A percentile compares a stretch with the other conserved stretches of the same genome.
phyloP scores from a whole-genome alignment of 73 alveolate species.

The Blepharisma japonicum region DNA sequence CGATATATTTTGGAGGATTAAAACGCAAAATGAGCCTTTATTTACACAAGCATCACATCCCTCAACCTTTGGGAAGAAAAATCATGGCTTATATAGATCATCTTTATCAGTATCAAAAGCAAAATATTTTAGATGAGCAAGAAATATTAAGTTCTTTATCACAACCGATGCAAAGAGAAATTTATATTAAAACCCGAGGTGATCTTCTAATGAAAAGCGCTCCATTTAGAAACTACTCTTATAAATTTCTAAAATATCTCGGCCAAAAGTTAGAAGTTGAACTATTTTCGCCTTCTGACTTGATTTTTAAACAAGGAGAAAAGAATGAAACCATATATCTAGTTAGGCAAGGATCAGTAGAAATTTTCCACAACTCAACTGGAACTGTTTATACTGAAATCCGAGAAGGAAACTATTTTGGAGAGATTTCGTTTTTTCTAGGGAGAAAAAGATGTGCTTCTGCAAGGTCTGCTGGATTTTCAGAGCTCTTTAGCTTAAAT shows the following conservation, averaged over 20 bases:
- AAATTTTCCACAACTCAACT: constrained; percentile 1
- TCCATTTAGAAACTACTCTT: constrained; percentile 43
- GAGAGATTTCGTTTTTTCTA: constrained; percentile 21
- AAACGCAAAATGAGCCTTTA: constrained; percentile 62
- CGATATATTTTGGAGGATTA: constrained; percentile 57
- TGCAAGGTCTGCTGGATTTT: constrained; percentile 21
- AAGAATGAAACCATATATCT: background rate
- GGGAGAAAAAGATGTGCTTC: constrained; percentile 25
- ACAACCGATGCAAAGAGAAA: constrained; percentile 55
- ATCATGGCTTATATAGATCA: constrained; percentile 70
- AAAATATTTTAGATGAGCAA: constrained; percentile 64
- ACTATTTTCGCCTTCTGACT: constrained; percentile 10
- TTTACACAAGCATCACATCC: constrained; percentile 56
- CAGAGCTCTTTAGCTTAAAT: constrained; percentile 25
- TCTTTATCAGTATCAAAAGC: constrained; percentile 57
- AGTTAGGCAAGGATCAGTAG: constrained; percentile 3
- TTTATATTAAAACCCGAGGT: constrained; percentile 57
- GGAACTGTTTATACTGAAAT: background rate
- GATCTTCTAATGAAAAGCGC: constrained; percentile 60
- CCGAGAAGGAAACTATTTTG: constrained; percentile 12
- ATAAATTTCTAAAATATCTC: constrained; percentile 45
- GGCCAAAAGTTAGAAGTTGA: constrained; percentile 17
- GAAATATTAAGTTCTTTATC: constrained; percentile 64
- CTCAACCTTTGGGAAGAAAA: constrained; percentile 59
- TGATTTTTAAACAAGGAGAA: constrained; percentile 28